Conservation (phyloP, 1,139 yeast genomes). For the Candida freyschussii region DNA sequence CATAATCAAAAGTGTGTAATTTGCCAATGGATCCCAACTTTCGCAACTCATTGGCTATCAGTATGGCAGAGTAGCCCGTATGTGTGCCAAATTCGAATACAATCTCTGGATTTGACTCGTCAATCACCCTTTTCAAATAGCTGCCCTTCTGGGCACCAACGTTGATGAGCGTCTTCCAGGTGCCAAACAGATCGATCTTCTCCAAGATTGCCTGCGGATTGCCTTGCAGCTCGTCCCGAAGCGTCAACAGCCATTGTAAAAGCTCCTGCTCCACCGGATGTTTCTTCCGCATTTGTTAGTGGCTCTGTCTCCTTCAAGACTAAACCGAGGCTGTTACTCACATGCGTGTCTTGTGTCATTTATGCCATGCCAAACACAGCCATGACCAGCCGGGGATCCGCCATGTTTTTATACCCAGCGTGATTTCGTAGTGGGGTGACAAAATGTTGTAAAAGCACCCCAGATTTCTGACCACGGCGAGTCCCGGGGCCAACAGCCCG, state of each 20-base stretch:
- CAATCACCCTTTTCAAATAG: conserved; percentile 29
- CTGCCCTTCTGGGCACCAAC: conserved; percentile 36
- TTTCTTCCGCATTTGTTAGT: too few relatives aligned
- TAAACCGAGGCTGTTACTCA: too few relatives aligned
- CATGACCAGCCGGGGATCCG: too few relatives aligned
- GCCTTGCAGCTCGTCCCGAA: conserved; percentile 6
- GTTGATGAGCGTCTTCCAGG: conserved; percentile 27
- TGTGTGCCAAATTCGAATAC: conserved; percentile 43
- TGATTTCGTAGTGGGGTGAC: too few relatives aligned
- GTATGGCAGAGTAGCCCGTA: conserved; percentile 41
- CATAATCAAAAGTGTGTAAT: conserved; percentile 35
- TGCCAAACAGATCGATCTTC: conserved; percentile 13
- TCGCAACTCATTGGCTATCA: conserved; percentile 26
- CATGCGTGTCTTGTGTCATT: too few relatives aligned
- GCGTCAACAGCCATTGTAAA: conserved; percentile 3
- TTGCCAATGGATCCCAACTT: conserved; percentile 15
- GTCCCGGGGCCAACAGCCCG: too few relatives aligned
- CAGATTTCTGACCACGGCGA: too few relatives aligned
- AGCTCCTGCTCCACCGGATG: too few relatives aligned
- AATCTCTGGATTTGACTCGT: conserved; percentile 29
- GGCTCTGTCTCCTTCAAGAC: too few relatives aligned
- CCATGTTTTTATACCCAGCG: too few relatives aligned
- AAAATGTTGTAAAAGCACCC: too few relatives aligned
- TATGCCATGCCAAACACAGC: too few relatives aligned
- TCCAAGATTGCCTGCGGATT: conserved; percentile 16